Base-by-base conservation (phyloP, 805 yeast genomes). In the Zygotorulaspora danielsina region DNA sequence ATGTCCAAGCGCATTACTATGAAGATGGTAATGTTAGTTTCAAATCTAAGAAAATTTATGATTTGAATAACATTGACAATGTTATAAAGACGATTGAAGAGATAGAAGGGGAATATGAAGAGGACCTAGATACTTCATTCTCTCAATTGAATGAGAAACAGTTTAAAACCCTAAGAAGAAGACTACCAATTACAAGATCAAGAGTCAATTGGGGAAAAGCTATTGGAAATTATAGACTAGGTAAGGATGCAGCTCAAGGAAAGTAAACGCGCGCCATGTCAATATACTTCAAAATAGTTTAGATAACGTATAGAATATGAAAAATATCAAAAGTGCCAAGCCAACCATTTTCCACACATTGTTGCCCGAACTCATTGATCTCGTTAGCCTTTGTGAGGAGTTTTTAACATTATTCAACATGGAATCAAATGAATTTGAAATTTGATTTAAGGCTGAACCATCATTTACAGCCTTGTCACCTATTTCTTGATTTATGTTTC, bases 11-110 rank as follows among this genome's bases (percentile, higher is more conserved):
- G 28, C 98, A 90, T 63, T 93, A 89, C 62, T 93, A 76, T 59
- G 98, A 90, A 65, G 97, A 90, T 51, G 98, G 98, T 20, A 90
- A 90, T 55, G 97, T 90, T 13, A 73, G 90, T 37, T 74, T 93
- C 54, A 78, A 75, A 45, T 69, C 79, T 2, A 46, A 48, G 6
- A 66, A 70, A 42, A 51, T 54, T 3, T 49, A 73, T 1, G 64
- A 61, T 16, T 38, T 54, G 2, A 28, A 39, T 5, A 34, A 47
- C 2, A 45, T 50, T 1, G 40, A 41, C 2, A 59, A 57, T 3
- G 54, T 64, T 3, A 63, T 78, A 25, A 64, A 72, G 41, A 58
- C 67, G 26, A 82, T 87, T 47, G 66, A 70, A 38, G 59, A 59
- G 19, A 55, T 73, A 9, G 97, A 89, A 63, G 71, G 74, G 40